Evolutionary conservation across 805 yeast species (phyloP).

Genomic region (Candida ulmi): DNA sequence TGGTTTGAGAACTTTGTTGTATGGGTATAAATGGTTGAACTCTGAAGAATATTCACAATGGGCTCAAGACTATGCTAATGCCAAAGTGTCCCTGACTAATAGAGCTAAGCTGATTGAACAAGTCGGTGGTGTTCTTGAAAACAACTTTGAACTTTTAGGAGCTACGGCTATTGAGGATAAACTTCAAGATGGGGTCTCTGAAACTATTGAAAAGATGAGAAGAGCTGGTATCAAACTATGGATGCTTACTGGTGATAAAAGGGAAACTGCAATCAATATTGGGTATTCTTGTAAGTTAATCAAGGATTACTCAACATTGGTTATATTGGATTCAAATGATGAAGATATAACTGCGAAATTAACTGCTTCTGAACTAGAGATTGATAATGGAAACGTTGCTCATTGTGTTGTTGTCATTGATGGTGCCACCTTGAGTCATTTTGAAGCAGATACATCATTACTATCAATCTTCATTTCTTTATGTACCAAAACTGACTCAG

Average conservation of each 20-base stretch:
- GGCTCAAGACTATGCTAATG: constrained; percentile 62
- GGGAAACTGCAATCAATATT: constrained; percentile 96
- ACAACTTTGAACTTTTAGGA: constrained; percentile 65
- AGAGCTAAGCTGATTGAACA: constrained; percentile 62
- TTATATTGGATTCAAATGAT: constrained; percentile 51
- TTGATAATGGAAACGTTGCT: constrained; percentile 71
- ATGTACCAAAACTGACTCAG: constrained; percentile 84
- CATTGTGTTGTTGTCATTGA: constrained; percentile 94
- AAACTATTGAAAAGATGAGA: constrained; percentile 84
- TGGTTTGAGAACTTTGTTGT: constrained; percentile 86
- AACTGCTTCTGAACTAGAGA: constrained; percentile 68
- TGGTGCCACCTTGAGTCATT: constrained; percentile 74
- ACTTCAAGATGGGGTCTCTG: constrained; percentile 94
- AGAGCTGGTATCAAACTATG: constrained; percentile 93
- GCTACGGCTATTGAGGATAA: constrained; percentile 98
- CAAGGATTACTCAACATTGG: constrained; percentile 87
- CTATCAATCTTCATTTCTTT: constrained; percentile 77
- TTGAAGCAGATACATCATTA: constrained; percentile 69
- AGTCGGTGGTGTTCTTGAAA: constrained; percentile 71
- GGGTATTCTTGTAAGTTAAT: constrained; percentile 93
- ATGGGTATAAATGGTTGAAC: constrained; percentile 70
- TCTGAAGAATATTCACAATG: constrained; percentile 56
- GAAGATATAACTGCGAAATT: constrained; percentile 64
- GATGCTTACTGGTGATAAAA: constrained; percentile 98
- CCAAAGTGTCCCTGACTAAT: constrained; percentile 68